A percentile compares a stretch with the other conserved stretches of the same genome.
phyloP scores from a whole-genome alignment of 257 asterid species.

The Capsicum rhomboideum region DNA sequence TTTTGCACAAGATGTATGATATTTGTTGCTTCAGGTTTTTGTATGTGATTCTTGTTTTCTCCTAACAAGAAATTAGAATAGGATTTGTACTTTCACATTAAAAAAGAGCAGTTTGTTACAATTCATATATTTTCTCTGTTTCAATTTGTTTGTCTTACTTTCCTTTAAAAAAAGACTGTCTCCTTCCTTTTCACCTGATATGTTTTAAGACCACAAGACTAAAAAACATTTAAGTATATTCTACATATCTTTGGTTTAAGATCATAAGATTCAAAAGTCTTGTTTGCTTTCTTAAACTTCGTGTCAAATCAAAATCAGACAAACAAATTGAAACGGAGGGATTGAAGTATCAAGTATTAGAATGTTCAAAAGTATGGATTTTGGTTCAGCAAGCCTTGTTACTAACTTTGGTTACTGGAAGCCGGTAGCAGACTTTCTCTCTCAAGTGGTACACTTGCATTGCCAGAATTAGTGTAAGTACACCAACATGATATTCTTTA shows the following conservation, averaged over 20 bases:
- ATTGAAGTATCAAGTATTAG: not conserved
- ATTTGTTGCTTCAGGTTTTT: not conserved
- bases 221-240: not conserved
- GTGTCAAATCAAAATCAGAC: not conserved
- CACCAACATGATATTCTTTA: not conserved
- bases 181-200: not conserved
- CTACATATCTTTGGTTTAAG: not conserved
- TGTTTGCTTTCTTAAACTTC: not conserved
- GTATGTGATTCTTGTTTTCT: not conserved
- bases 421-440: not conserved
- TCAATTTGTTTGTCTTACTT: not conserved
- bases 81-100: not conserved
- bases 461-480: not conserved
- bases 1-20: constrained; percentile 15
- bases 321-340: not conserved
- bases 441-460: not conserved
- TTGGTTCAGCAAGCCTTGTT: not conserved
- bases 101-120: not conserved
- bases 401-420: not conserved
- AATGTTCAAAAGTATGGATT: not conserved
- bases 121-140: not conserved
- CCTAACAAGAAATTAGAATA: not conserved
- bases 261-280: not conserved
- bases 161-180: not conserved
- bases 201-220: not conserved